phyloP scores from a whole-genome alignment of 208 protist species.

The Acanthamoeba triangularis region DNA sequence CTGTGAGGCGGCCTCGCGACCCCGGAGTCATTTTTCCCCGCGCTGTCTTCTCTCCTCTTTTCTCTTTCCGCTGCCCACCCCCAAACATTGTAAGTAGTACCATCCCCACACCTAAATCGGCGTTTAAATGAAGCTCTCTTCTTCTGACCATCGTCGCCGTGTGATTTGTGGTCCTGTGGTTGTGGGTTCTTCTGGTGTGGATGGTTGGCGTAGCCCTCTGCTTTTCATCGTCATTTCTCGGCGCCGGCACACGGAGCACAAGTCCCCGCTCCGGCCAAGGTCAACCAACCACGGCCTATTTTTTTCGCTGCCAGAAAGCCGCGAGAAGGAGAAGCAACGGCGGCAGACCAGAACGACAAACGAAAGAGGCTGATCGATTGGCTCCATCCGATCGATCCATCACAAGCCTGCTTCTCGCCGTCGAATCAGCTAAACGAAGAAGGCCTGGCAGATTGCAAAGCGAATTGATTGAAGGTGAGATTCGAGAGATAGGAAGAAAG shows the following conservation, averaged over 20 bases:
- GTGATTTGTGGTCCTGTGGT: no score
- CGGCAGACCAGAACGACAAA: no score
- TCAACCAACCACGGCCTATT: background rate
- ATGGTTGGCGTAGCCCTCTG: background rate
- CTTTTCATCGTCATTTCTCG: conserved; percentile 12
- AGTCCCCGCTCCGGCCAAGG: background rate
- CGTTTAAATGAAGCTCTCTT: no score
- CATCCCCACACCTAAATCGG: background rate
- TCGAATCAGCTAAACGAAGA: no score
- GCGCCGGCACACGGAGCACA: no score
- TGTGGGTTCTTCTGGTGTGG: no score
- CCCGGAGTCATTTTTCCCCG: background rate
- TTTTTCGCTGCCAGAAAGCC: background rate
- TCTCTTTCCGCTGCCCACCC: background rate
- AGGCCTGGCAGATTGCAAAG: background rate
- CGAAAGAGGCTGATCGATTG: background rate
- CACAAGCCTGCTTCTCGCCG: background rate
- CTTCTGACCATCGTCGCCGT: no score
- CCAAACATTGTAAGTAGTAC: conserved; percentile 32
- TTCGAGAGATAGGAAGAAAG: background rate
- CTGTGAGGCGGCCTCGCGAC: background rate
- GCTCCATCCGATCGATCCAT: background rate
- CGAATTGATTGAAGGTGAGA: no score
- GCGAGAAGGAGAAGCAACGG: background rate
- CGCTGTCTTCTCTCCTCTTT: conserved; percentile 10